These are phyloP conservation scores for Teratosphaeria nubilosa DNA, from an alignment of 2,329 filamentous ascomycete species.

Conservation along the genomic window DNA sequence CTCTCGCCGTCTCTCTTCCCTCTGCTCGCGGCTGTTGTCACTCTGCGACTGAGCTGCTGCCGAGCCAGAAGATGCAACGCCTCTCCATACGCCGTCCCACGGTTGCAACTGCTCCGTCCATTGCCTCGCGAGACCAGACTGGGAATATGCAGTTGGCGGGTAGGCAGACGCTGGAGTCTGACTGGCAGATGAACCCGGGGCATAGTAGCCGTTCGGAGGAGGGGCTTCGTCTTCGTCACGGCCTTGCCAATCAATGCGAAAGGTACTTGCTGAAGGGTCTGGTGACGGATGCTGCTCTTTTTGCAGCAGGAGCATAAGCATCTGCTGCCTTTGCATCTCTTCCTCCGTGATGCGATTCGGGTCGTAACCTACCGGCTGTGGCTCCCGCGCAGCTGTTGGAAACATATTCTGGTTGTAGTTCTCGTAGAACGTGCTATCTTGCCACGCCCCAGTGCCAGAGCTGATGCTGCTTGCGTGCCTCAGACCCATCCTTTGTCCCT, in stretches of 20 bases:
- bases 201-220: slow-evolving; percentile 19
- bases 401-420: slow-evolving; percentile 41
- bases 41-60: slow-evolving; percentile 1
- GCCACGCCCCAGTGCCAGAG: slow-evolving; percentile 13
- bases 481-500: neutral
- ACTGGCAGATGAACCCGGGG: slow-evolving; percentile 5
- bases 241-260: slow-evolving; percentile 30
- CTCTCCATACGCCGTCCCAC: slow-evolving; percentile 25
- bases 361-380: slow-evolving; percentile 15
- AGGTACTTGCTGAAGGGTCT: slow-evolving; percentile 31
- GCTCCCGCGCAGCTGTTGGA: slow-evolving; percentile 22
- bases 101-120: slow-evolving; percentile 15
- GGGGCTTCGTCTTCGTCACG: slow-evolving; percentile 17
- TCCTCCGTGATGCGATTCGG: slow-evolving; percentile 34
- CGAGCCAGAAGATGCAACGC: neutral
- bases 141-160: slow-evolving; percentile 9
- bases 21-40: slow-evolving; percentile 7
- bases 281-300: slow-evolving; percentile 19
- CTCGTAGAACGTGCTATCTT: slow-evolving; percentile 32
- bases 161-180: slow-evolving; percentile 5
- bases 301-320: slow-evolving; percentile 36
- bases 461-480: slow-evolving; percentile 3
- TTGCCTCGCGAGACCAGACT: slow-evolving; percentile 10
- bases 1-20: slow-evolving; percentile 26
- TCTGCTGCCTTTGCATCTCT: slow-evolving; percentile 41